phyloP scores from a whole-genome alignment of 2,329 filamentous ascomycete genomes.

The Tolypocladium paradoxum region DNA sequence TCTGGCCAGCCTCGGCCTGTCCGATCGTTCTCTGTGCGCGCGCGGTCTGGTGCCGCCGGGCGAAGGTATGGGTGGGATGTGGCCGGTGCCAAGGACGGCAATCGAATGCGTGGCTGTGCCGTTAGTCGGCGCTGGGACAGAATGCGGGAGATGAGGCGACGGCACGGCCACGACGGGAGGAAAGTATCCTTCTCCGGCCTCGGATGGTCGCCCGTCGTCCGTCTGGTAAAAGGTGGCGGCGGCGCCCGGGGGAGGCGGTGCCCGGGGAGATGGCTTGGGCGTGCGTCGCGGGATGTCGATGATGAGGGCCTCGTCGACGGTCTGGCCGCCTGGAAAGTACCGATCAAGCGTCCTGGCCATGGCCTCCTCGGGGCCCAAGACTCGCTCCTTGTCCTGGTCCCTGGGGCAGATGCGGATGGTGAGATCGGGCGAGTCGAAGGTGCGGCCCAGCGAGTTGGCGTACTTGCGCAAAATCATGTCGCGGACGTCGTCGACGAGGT shows the following conservation, averaged over 20 bases:
- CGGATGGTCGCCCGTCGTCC: slow-evolving; percentile 55
- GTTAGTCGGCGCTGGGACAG: slow-evolving; percentile 25
- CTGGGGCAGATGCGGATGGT: slow-evolving; percentile 67
- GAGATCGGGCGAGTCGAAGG: slow-evolving; percentile 85
- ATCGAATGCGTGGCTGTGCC: slow-evolving; percentile 50
- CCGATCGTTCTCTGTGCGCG: slow-evolving; percentile 43
- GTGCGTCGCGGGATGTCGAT: slow-evolving; percentile 81
- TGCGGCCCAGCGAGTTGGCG: slow-evolving; percentile 78
- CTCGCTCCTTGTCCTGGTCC: slow-evolving; percentile 53
- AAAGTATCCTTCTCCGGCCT: slow-evolving; percentile 73
- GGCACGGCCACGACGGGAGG: slow-evolving; percentile 48
- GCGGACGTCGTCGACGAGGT: slow-evolving; percentile 87
- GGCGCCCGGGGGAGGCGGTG: slow-evolving; percentile 30
- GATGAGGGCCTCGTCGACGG: slow-evolving; percentile 76
- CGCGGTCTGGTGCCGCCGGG: slow-evolving; percentile 56
- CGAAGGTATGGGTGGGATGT: slow-evolving; percentile 70
- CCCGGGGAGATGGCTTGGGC: slow-evolving; percentile 67
- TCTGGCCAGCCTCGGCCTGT: slow-evolving; percentile 51
- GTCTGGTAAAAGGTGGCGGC: slow-evolving; percentile 41
- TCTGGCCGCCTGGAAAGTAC: slow-evolving; percentile 80
- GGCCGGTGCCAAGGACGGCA: slow-evolving; percentile 68
- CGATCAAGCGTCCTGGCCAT: slow-evolving; percentile 68
- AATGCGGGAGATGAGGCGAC: slow-evolving; percentile 28
- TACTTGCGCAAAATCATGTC: slow-evolving; percentile 92
- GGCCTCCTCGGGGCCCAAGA: slow-evolving; percentile 75